These are phyloP conservation scores for Orychophragmus violaceus DNA, from an alignment of 345 rosid genomes.

Conservation along the genomic window DNA sequence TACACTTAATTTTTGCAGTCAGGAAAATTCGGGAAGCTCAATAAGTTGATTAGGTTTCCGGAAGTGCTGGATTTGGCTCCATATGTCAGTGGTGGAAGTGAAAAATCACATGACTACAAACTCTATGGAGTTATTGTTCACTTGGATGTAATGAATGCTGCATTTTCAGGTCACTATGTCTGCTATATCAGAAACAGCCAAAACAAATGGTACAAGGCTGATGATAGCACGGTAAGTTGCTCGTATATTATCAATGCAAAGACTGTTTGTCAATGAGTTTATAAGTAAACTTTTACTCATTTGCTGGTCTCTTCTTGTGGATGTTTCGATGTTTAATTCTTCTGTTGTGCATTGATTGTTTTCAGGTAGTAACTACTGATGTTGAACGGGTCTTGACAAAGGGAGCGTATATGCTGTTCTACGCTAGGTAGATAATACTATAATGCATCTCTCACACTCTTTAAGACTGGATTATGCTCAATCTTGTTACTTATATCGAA, in stretches of 20 bases:
- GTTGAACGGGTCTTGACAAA: conserved; percentile 57
- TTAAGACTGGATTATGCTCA: background rate
- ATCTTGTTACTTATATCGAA: conserved; percentile 4
- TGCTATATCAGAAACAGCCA: conserved; percentile 76
- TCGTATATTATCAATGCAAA: conserved; percentile 2
- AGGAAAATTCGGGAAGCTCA: conserved; percentile 94
- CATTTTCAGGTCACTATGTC: conserved; percentile 93
- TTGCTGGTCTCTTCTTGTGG: background rate
- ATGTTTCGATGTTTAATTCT: background rate
- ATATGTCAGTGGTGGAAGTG: conserved; percentile 79
- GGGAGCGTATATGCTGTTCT: conserved; percentile 89
- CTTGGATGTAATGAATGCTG: conserved; percentile 85
- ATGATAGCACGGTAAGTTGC: conserved; percentile 73
- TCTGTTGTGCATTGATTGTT: conserved; percentile 13
- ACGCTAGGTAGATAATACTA: conserved; percentile 58
- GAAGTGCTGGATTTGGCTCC: conserved; percentile 88
- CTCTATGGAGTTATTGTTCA: conserved; percentile 96
- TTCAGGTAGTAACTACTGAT: conserved; percentile 66
- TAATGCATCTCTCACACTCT: background rate
- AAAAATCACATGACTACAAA: conserved; percentile 70
- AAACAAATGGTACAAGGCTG: conserved; percentile 92
- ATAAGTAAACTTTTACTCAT: background rate
- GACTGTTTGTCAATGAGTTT: background rate
- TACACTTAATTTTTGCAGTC: conserved; percentile 47
- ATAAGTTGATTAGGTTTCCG: conserved; percentile 70